Evolutionary conservation across 306 rosid genomes (phyloP).

Genomic region (Lathyrus aphaca): DNA sequence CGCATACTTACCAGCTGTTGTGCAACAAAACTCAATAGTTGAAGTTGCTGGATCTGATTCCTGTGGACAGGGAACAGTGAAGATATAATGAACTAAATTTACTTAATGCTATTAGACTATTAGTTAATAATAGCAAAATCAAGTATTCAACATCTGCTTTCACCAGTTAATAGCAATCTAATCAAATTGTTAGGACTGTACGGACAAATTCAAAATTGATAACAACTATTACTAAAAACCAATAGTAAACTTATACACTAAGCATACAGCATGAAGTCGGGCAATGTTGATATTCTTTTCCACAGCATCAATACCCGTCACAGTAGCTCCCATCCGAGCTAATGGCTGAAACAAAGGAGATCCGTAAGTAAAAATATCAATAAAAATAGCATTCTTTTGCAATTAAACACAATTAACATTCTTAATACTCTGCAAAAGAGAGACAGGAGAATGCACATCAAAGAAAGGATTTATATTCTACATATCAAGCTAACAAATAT

Average conservation of each 20-base stretch:
- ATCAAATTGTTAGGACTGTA: slow-evolving; percentile 9
- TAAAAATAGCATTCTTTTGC: slow-evolving; percentile 26
- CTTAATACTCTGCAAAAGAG: slow-evolving; percentile 1
- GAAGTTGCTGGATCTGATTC: slow-evolving; percentile 84
- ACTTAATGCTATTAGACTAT: neutral
- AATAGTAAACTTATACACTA: slow-evolving; percentile 25
- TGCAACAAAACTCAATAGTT: slow-evolving; percentile 72
- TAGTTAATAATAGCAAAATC: slow-evolving; percentile 5
- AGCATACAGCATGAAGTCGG: slow-evolving; percentile 81
- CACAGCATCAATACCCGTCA: slow-evolving; percentile 82
- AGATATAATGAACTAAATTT: slow-evolving; percentile 1
- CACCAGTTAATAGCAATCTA: neutral
- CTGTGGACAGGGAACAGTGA: slow-evolving; percentile 46
- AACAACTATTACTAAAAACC: slow-evolving; percentile 7
- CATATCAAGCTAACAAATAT: slow-evolving; percentile 25
- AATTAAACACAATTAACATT: slow-evolving; percentile 25
- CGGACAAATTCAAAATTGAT: slow-evolving; percentile 26
- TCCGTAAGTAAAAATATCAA: slow-evolving; percentile 25
- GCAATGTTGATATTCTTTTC: slow-evolving; percentile 93
- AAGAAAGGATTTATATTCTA: slow-evolving; percentile 30
- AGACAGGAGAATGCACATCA: slow-evolving; percentile 14
- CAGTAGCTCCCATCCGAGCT: slow-evolving; percentile 92
- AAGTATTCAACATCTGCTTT: slow-evolving; percentile 21
- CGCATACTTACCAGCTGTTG: slow-evolving; percentile 79
- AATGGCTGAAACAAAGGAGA: slow-evolving; percentile 65